Evolutionary conservation across 805 yeast species (phyloP), one percentile per base, ranked within the genome.

Genomic region (Cyberlindnera americana): DNA sequence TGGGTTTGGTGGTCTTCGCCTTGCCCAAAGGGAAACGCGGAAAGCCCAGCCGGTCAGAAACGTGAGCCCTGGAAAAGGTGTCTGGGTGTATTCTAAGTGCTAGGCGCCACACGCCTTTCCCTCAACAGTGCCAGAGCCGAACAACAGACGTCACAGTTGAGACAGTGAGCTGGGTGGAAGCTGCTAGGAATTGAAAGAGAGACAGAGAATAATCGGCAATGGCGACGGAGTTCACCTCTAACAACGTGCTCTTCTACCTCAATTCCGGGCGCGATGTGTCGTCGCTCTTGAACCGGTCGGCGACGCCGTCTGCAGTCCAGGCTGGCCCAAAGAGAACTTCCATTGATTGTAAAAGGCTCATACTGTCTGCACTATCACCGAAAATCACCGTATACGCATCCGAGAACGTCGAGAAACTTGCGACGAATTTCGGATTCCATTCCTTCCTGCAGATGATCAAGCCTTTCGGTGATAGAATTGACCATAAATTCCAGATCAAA

Each of bases 381-480:
- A 60, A 72, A 28, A 62, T 78, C 10, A 68, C 81, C 0, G 65
- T 77, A 6, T 69, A 68, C 27, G 62, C 75, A 4, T 69, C 82
- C 0, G 65, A 54, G 23, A 66, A 61, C 38, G 74, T 74, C 4
- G 78, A 77, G 40, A 45, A 57, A 6, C 39, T 70, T 12, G 63
- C 77, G n/a, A 69, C 63, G 39, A 50, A 55, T 7, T 53, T 65
- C 38, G 69, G 78, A 10, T 58, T 59, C 37, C 57, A 60, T 38
- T 67, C 77, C 3, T 53, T 72, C n/a, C 61, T 76, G 34, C 76
- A 69, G 46, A 52, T 78, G 35, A 43, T 79, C 15, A 59, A 64
- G 44, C 80, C 81, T 0, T 77, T 75, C 54, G 85, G 84, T 6
- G 77, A 75, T 48, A 65, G 61, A 43, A 70, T 76, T 23, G 62